phyloP scores from a whole-genome alignment of 78 protist species.

The Dictyostelium citrinum region DNA sequence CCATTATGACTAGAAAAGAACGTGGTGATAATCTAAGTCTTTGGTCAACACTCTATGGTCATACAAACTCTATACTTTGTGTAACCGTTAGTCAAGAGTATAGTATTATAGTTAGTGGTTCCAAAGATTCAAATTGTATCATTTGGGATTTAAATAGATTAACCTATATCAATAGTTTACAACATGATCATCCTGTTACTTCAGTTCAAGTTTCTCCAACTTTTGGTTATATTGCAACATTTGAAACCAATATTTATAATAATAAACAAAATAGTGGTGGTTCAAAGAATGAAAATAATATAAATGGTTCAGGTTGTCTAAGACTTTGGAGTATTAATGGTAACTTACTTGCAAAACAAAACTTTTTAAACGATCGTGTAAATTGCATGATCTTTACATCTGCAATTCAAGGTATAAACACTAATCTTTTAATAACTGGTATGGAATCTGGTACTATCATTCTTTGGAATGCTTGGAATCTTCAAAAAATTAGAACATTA shows the following conservation, averaged over 20 bases:
- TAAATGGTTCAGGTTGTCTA: background rate
- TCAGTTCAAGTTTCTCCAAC: constrained; percentile 70
- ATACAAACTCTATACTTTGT: constrained; percentile 67
- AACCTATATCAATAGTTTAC: constrained; percentile 43
- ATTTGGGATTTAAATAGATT: constrained; percentile 86
- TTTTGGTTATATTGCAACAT: constrained; percentile 46
- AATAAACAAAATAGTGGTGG: background rate
- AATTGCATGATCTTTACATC: constrained; percentile 60
- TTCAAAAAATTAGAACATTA: constrained; percentile 18
- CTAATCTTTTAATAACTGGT: constrained; percentile 74
- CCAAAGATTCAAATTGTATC: constrained; percentile 70
- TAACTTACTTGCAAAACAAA: background rate
- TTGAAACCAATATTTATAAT: background rate
- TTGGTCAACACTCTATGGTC: constrained; percentile 66
- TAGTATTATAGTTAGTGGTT: constrained; percentile 64
- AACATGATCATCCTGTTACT: constrained; percentile 45
- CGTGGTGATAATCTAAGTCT: constrained; percentile 62
- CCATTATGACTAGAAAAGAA: constrained; percentile 58
- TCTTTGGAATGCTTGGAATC: constrained; percentile 53
- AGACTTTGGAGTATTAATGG: constrained; percentile 72
- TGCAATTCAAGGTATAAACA: constrained; percentile 41
- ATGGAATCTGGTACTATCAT: constrained; percentile 56
- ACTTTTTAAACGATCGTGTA: constrained; percentile 32
- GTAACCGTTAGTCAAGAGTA: constrained; percentile 66
- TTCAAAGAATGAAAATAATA: background rate